phyloP scores from a whole-genome alignment of 371 early-diverging fungal species.

The Basidiobolus meristosporus region DNA sequence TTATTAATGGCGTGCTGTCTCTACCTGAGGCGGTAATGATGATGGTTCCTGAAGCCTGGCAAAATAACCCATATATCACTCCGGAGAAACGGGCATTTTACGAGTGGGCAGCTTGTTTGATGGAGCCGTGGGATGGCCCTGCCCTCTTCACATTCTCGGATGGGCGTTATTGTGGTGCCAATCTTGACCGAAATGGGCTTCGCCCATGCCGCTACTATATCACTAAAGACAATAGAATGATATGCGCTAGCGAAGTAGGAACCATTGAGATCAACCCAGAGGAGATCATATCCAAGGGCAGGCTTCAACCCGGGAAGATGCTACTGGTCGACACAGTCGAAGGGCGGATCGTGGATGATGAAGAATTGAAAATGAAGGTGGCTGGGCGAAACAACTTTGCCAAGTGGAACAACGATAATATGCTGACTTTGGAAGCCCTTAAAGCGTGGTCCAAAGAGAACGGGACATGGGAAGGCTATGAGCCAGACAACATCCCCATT shows the following conservation, averaged over 20 bases:
- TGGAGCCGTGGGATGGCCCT: constrained; percentile 98
- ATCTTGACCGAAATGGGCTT: constrained; percentile 88
- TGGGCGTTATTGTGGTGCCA: constrained; percentile 90
- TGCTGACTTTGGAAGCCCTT: constrained; percentile 45
- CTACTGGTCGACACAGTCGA: constrained; percentile 88
- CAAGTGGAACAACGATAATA: constrained; percentile 66
- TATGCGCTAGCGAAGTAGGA: constrained; percentile 97
- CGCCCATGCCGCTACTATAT: constrained; percentile 92
- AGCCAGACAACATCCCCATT: constrained; percentile 19
- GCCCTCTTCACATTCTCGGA: constrained; percentile 92
- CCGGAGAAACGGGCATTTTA: constrained; percentile 82
- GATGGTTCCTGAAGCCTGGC: constrained; percentile 97
- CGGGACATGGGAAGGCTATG: constrained; percentile 8
- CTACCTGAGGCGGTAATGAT: constrained; percentile 92
- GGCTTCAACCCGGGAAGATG: constrained; percentile 91
- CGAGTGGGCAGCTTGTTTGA: constrained; percentile 87
- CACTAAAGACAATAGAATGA: constrained; percentile 81
- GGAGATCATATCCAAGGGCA: constrained; percentile 70
- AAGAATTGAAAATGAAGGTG: constrained; percentile 59
- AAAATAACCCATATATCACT: constrained; percentile 65
- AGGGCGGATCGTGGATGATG: constrained; percentile 78
- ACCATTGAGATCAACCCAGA: constrained; percentile 69
- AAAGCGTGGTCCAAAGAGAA: constrained; percentile 12
- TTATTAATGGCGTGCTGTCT: constrained; percentile 73
- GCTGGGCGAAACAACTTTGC: constrained; percentile 50